Percentiles rank a stretch among this genome's conserved stretches.
Evolutionary conservation across 148 eudicot genomes (phyloP).

Genomic region (Agrostemma githago): DNA sequence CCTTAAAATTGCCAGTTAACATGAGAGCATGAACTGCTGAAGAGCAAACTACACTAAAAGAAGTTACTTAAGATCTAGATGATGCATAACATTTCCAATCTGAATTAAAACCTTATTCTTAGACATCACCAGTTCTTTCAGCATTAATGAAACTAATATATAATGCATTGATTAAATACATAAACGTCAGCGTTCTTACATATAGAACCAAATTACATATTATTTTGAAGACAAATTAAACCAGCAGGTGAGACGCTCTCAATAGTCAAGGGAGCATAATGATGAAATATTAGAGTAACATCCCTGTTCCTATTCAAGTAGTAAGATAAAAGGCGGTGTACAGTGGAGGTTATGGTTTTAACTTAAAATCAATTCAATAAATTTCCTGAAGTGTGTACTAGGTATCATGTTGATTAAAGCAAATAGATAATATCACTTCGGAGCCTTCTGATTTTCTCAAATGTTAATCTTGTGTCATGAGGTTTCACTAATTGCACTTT

Average conservation of each 20-base stretch:
- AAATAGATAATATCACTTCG: neutral
- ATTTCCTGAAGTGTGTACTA: neutral
- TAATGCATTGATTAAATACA: neutral
- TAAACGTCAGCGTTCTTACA: neutral
- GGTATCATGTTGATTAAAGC: neutral
- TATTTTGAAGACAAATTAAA: neutral
- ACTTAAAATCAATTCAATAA: neutral
- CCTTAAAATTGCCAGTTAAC: conserved; percentile 38
- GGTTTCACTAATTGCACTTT: neutral
- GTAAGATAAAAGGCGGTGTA: neutral
- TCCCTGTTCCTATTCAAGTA: neutral
- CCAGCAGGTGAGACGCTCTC: neutral
- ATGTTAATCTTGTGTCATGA: neutral
- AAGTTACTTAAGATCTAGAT: neutral
- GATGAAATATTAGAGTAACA: neutral
- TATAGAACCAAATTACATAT: neutral
- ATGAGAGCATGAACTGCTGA: conserved; percentile 6
- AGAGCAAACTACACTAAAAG: neutral
- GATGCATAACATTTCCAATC: neutral
- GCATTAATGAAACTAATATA: neutral
- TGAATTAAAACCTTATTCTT: neutral
- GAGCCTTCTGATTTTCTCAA: neutral
- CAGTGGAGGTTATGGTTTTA: neutral
- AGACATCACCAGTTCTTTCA: neutral
- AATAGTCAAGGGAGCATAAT: conserved; percentile 2